phyloP scores from a whole-genome alignment of 148 eudicot genomes.

The Linanthus parryae region DNA sequence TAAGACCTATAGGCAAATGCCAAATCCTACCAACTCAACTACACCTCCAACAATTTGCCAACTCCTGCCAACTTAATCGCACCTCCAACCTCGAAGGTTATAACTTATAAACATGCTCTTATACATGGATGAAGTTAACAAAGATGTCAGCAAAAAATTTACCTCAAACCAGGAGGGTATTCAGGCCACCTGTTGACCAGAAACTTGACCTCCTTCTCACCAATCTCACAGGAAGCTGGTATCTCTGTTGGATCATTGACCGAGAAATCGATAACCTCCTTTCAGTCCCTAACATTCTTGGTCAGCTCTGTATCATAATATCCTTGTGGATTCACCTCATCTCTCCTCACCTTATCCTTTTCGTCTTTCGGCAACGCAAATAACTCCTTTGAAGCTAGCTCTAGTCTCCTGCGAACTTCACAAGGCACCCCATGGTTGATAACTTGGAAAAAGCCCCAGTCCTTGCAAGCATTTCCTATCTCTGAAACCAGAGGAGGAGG shows the following conservation, averaged over 20 bases:
- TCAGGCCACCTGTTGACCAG: conserved; percentile 39
- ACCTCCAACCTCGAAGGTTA: too few species aligned
- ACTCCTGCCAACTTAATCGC: too few species aligned
- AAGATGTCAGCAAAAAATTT: too few species aligned
- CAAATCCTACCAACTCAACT: too few species aligned
- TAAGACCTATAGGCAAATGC: too few species aligned
- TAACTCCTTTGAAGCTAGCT: conserved; percentile 22
- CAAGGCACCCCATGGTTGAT: conserved; percentile 43
- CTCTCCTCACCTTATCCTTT: conserved; percentile 37
- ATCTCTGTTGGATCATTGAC: conserved; percentile 18
- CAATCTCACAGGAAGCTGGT: conserved; percentile 24
- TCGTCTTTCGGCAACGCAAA: conserved; percentile 29
- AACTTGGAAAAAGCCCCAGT: conserved; percentile 60
- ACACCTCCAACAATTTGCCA: too few species aligned
- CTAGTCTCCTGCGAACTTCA: conserved; percentile 16
- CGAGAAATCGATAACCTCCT: conserved; percentile 40
- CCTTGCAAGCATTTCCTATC: conserved; percentile 34
- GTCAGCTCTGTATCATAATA: conserved; percentile 44
- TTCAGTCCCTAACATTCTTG: conserved; percentile 52
- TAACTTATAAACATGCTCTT: too few species aligned
- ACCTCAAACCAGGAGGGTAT: conserved; percentile 30
- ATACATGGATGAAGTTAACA: too few species aligned
- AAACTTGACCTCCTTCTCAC: conserved; percentile 15
- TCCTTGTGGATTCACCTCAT: conserved; percentile 35
- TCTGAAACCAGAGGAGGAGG: conserved; percentile 10